Base-by-base conservation (phyloP, 345 rosid species). In the Eutrema japonicum region DNA sequence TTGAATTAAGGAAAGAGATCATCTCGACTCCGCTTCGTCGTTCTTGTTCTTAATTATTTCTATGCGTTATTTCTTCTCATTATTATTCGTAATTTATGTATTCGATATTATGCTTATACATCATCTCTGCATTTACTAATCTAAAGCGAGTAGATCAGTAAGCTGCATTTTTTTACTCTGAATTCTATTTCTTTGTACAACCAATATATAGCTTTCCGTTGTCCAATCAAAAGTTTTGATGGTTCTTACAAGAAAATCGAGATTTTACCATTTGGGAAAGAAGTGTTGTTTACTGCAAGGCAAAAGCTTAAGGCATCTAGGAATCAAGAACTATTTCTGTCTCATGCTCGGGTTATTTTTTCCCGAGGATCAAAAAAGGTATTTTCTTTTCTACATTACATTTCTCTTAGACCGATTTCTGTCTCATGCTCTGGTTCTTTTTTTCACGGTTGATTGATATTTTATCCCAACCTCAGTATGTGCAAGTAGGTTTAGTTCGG, bases 281-380 rank as follows among this genome's bases (percentile, higher is more conserved):
- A 88, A 82, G 96, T 90, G 40, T 37, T 94, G 77, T 88, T 91
- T 79, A 80, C 90, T 8, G 97, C 98, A 47, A 10, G 54, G n/a
- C n/a, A 49, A 77, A 71, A 64, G 61, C 67, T 18, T 58, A 67
- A 76, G 8, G 38, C 53, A 47, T 16, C 77, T 86, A 72, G 77
- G 52, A 16, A 75, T 52, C 63, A 58, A 30, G 67, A 38, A 3
- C n/a, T n/a, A n/a, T n/a, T n/a, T n/a, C n/a, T n/a, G n/a, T n/a
- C n/a, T n/a, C n/a, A n/a, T n/a, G n/a, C n/a, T n/a, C n/a, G n/a
- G n/a, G n/a, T n/a, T n/a, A n/a, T n/a, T n/a, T n/a, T 89, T 76
- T 92, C 97, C 32, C 84, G 99, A 60, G 99, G 98, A 78, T 85
- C 93, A n/a, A 92, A 85, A 82, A 95, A 92, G 93, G 98, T 95